Evolutionary conservation across 768 basidiomycete species (phyloP), one percentile per base, ranked within the genome.

Genomic region (Mycena indigotica): DNA sequence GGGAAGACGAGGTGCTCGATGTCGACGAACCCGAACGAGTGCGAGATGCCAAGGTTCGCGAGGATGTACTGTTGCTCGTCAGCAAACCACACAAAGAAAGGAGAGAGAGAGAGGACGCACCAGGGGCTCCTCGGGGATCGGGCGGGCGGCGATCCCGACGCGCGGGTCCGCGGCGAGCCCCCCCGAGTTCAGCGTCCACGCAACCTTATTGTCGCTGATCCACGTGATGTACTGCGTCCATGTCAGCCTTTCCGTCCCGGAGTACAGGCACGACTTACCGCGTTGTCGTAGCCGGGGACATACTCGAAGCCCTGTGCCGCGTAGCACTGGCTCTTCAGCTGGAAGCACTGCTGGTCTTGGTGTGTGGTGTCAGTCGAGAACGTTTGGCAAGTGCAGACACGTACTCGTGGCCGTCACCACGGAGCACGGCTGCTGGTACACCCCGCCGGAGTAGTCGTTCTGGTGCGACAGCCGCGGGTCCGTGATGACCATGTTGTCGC

Each of bases 351-450:
- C 69, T 82, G 81, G 60, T 73, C 61, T 57, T 28, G 25, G n/a
- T 3, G 17, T 8, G 6, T 15, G 16, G 8, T 28, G 21, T 19
- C 19, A 25, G 4, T 51, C 67, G 69, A 55, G 29, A 44, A 54
- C n/a, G n/a, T n/a, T n/a, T 60, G n/a, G n/a, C n/a, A n/a, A n/a
- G n/a, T n/a, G n/a, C n/a, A 44, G 64, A 5, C 41, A 28, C 61
- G 57, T 23, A 84, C 82, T 80, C 15, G 91, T 91, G 13, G 60
- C 57, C 0, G 87, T 80, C 13, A 93, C 75, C 19, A 76, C 85
- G 4, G 92, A 94, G 0, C 88, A 87, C 6, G 93, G 88, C 66
- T 95, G 90, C 69, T 96, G 95, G 66, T 81, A 90, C 10, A 80
- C 80, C 50, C 88, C 89, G 39, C 95, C 95, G 17, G 70, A 77